A percentile compares a stretch with the other conserved stretches of the same genome.
Evolutionary conservation across 2,329 filamentous ascomycete species (phyloP).

Genomic region (Alternaria alternata): DNA sequence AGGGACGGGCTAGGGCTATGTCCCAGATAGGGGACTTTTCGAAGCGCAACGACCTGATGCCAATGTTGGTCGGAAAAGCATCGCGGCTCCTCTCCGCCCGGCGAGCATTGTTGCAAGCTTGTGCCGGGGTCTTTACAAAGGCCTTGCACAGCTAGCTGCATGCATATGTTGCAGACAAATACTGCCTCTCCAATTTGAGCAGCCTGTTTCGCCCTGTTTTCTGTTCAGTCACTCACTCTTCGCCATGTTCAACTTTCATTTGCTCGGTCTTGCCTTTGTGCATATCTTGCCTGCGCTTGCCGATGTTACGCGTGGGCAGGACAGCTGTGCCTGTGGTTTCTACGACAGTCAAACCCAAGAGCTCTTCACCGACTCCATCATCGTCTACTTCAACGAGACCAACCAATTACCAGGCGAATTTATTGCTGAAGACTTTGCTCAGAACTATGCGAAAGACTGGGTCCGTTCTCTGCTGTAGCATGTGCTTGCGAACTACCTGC

Average conservation of each 20-base stretch:
- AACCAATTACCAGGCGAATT: slow-evolving; percentile 48
- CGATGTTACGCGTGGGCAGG: slow-evolving; percentile 26
- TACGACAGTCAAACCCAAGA: slow-evolving; percentile 50
- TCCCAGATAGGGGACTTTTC: slow-evolving; percentile 15
- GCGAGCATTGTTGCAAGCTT: slow-evolving; percentile 9
- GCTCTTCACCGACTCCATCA: slow-evolving; percentile 58
- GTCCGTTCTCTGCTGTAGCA: background rate
- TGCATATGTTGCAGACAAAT: slow-evolving; percentile 9
- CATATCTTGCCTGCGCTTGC: slow-evolving; percentile 24
- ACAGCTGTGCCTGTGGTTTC: slow-evolving; percentile 58
- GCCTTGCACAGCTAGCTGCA: slow-evolving; percentile 5
- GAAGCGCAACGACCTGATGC: slow-evolving; percentile 1
- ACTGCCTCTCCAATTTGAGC: slow-evolving; percentile 9
- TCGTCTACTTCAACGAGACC: slow-evolving; percentile 62
- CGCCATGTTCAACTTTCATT: slow-evolving; percentile 20
- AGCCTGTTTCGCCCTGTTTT: slow-evolving; percentile 7
- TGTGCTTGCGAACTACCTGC: background rate
- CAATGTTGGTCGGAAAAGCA: background rate
- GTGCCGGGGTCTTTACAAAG: slow-evolving; percentile 5
- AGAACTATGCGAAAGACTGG: slow-evolving; percentile 59
- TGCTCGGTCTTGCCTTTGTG: slow-evolving; percentile 24
- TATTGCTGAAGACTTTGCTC: slow-evolving; percentile 51
- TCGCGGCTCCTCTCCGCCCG: slow-evolving; percentile 19
- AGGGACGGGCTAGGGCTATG: slow-evolving; percentile 5
- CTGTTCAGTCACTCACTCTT: slow-evolving; percentile 20